A percentile compares a stretch with the other conserved stretches of the same genome.
Evolutionary conservation across 1,284 basidiomycete species (phyloP).

Genomic region (Puccinia coronata): DNA sequence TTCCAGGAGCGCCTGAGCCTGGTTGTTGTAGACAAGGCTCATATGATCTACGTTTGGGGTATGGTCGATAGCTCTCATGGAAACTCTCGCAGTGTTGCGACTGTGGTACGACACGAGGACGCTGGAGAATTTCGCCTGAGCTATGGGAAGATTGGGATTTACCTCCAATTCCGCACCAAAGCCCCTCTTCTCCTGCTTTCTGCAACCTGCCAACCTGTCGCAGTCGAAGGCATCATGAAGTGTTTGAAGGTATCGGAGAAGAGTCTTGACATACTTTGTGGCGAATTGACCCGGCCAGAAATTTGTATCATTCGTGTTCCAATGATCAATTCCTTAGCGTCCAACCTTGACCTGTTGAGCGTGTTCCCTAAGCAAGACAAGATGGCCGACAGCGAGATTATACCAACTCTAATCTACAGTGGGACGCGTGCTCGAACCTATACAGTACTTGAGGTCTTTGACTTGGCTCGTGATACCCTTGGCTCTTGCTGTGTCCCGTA

Average conservation of each 20-base stretch:
- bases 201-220: not conserved
- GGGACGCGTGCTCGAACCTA: not conserved
- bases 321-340: not conserved
- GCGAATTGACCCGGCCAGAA: conserved; percentile 7
- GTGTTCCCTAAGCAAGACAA: not conserved
- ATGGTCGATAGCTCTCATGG: not conserved
- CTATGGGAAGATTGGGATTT: conserved; percentile 16
- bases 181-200: not conserved
- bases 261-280: not conserved
- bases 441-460: not conserved
- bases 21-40: not conserved
- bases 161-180: not conserved
- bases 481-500: not conserved
- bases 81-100: not conserved
- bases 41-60: not conserved
- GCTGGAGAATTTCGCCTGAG: not conserved
- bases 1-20: not conserved
- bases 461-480: not conserved
- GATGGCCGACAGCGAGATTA: not conserved
- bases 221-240: conserved; percentile 3
- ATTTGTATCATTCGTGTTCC: not conserved
- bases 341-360: not conserved
- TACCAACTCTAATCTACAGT: not conserved
- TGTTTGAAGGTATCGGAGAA: too few species aligned
- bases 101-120: not conserved